phyloP scores from a whole-genome alignment of 352 stramenopile genomes.

The Blastocystis hominis region DNA sequence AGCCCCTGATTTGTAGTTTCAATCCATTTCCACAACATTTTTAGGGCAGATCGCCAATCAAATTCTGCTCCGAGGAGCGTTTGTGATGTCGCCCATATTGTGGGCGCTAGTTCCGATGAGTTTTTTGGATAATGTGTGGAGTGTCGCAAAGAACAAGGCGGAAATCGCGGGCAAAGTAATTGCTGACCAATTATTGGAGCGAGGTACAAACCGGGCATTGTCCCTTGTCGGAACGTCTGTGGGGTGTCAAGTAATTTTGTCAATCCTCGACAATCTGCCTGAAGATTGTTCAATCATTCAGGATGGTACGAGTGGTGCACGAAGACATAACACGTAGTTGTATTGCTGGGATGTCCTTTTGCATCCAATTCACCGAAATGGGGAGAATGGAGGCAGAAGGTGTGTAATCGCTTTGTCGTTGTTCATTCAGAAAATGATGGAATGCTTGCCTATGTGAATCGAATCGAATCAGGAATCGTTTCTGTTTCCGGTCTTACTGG shows the following conservation, averaged over 20 bases:
- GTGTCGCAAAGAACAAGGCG: neutral
- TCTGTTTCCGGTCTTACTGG: neutral
- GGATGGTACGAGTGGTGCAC: neutral
- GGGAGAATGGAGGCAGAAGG: neutral
- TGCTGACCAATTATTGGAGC: neutral
- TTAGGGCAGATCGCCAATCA: neutral
- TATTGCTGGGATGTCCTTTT: slow-evolving; percentile 26
- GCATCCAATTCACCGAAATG: neutral
- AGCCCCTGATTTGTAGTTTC: neutral
- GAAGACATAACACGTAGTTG: neutral
- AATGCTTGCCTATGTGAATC: neutral
- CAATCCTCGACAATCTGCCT: neutral
- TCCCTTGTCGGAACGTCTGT: neutral
- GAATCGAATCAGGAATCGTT: neutral
- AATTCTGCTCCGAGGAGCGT: neutral
- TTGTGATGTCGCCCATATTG: neutral
- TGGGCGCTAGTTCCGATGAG: neutral
- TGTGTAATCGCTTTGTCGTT: neutral
- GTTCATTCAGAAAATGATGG: neutral
- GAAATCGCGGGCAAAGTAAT: neutral
- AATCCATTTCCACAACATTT: neutral
- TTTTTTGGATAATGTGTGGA: neutral
- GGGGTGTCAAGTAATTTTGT: neutral
- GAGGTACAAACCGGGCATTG: neutral
- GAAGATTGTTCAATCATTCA: neutral